Evolutionary conservation across 2,329 filamentous ascomycete species (phyloP).

Genomic region (Diaporthe velutina): DNA sequence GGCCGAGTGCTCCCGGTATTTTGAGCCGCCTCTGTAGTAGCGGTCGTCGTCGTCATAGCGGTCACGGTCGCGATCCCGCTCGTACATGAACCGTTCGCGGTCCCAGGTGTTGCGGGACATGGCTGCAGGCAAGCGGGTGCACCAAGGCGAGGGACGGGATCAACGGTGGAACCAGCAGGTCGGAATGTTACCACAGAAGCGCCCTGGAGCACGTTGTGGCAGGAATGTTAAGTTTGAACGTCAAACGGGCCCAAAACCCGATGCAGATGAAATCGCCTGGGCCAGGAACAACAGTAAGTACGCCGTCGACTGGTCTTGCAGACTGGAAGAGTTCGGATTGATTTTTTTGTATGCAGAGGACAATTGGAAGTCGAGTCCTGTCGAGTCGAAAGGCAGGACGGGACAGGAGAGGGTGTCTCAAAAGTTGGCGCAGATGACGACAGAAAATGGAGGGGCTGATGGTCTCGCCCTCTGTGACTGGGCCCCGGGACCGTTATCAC

Average conservation of each 20-base stretch:
- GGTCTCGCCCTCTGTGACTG: slow-evolving; percentile 26
- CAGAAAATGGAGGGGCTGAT: slow-evolving; percentile 40
- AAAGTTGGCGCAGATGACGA: slow-evolving; percentile 41
- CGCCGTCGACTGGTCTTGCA: neutral
- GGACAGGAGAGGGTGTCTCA: slow-evolving; percentile 13
- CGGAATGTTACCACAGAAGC: slow-evolving; percentile 10
- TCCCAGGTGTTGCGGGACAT: slow-evolving; percentile 59
- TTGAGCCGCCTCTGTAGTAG: slow-evolving; percentile 56
- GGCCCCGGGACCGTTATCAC: slow-evolving; percentile 25
- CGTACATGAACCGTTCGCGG: slow-evolving; percentile 63
- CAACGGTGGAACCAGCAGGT: slow-evolving; percentile 33
- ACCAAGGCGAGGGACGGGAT: slow-evolving; percentile 11
- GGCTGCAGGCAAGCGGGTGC: slow-evolving; percentile 14
- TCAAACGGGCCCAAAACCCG: slow-evolving; percentile 4
- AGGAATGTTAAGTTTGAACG: neutral
- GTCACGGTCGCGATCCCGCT: slow-evolving; percentile 60
- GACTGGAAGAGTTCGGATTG: neutral
- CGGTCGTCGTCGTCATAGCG: slow-evolving; percentile 69
- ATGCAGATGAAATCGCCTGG: neutral
- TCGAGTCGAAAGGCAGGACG: slow-evolving; percentile 14
- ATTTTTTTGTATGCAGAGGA: neutral
- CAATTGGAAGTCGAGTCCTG: neutral
- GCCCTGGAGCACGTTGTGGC: neutral
- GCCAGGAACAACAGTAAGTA: neutral
- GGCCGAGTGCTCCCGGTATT: slow-evolving; percentile 59